A percentile compares a stretch with the other conserved stretches of the same genome.
phyloP scores from a whole-genome alignment of 257 asterid genomes.

The Parsonsia alboflavescens region DNA sequence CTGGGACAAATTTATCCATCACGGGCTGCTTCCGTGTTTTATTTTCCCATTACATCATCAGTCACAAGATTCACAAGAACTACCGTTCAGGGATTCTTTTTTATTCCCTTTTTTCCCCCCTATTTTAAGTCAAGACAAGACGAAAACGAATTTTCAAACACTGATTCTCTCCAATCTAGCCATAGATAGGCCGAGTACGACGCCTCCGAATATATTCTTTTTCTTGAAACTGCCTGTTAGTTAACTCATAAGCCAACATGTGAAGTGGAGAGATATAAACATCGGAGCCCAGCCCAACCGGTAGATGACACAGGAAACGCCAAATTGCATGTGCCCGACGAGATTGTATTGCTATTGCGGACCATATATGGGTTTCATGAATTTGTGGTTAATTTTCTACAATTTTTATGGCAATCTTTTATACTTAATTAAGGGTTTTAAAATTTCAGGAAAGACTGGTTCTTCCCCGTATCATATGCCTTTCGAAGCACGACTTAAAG shows the following conservation, averaged over 20 bases:
- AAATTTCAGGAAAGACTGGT: slow-evolving; percentile 55
- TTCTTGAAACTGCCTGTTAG: background rate
- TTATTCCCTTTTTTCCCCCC: background rate
- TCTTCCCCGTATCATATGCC: slow-evolving; percentile 78
- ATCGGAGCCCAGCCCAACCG: slow-evolving; percentile 18
- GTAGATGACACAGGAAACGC: slow-evolving; percentile 45
- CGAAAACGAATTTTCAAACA: background rate
- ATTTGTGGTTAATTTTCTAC: background rate
- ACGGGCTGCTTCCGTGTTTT: background rate
- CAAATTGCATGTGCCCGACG: slow-evolving; percentile 48
- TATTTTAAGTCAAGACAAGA: background rate
- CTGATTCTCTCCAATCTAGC: slow-evolving; percentile 4
- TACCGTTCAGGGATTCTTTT: background rate
- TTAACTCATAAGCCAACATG: slow-evolving; percentile 33
- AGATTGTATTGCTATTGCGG: background rate
- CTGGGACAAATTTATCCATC: background rate
- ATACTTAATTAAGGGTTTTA: background rate
- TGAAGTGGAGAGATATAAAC: slow-evolving; percentile 38
- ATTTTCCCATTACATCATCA: background rate
- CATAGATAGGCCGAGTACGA: background rate
- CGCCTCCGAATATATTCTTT: background rate
- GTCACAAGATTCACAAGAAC: background rate
- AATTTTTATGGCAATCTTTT: background rate
- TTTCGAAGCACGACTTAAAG: slow-evolving; percentile 51
- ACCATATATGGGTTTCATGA: background rate